These are phyloP conservation scores for Cercophora newfieldiana DNA, from an alignment of 495 filamentous ascomycete genomes.

Conservation along the genomic window DNA sequence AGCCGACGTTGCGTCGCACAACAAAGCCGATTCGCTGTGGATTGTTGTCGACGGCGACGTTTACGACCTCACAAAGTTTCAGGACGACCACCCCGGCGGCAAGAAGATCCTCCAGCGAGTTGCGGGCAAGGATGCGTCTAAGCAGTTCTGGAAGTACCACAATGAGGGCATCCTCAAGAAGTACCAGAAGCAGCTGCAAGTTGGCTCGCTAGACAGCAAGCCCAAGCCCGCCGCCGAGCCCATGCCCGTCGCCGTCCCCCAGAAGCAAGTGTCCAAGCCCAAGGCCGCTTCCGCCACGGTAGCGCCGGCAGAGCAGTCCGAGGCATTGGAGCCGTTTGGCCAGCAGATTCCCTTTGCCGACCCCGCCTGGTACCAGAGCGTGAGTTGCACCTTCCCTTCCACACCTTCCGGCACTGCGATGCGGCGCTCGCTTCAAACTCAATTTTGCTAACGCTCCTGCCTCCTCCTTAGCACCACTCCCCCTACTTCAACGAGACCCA, in stretches of 20 bases:
- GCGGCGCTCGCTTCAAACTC: too few species aligned
- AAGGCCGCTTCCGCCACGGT: constrained; percentile 54
- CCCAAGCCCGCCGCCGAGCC: constrained; percentile 58
- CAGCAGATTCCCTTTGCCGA: constrained; percentile 88
- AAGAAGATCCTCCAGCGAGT: constrained; percentile 97
- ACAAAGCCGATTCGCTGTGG: constrained; percentile 81
- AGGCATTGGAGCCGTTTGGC: constrained; percentile 81
- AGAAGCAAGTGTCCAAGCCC: constrained; percentile 50
- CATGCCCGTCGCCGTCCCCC: constrained; percentile 54
- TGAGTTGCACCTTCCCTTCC: constrained; percentile 50
- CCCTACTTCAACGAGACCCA: constrained; percentile 95
- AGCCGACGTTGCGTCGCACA: constrained; percentile 86
- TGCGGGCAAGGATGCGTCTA: constrained; percentile 93
- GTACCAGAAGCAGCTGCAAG: constrained; percentile 80
- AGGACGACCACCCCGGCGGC: constrained; percentile 91
- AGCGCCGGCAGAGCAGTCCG: constrained; percentile 55
- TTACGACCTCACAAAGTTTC: constrained; percentile 92
- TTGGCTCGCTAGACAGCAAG: constrained; percentile 90
- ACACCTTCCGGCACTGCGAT: not conserved
- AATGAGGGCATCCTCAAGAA: constrained; percentile 93
- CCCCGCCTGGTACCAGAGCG: constrained; percentile 93
- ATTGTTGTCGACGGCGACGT: constrained; percentile 94
- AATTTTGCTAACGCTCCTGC: too few species aligned
- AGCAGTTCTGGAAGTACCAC: constrained; percentile 99
- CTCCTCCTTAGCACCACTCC: constrained; percentile 76